Base-by-base conservation (phyloP, 2,329 filamentous ascomycete genomes). In the Fusarium graminum region DNA sequence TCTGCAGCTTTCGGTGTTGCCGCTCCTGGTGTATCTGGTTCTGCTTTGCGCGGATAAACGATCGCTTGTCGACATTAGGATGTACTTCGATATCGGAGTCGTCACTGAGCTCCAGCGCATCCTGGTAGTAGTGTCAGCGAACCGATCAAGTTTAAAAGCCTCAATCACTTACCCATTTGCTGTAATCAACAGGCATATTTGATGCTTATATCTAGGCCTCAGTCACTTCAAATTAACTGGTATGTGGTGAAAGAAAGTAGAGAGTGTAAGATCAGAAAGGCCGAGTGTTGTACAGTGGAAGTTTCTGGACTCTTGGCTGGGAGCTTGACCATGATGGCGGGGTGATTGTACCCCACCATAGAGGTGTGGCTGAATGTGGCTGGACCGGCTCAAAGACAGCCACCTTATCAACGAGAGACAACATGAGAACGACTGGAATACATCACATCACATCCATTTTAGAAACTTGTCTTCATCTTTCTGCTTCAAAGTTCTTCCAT, bases 81-180 rank as follows among this genome's bases (percentile, higher is more conserved):
- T 99, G 95, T 50, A 98, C 95, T 81, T 99, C 95, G 73, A 99
- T 90, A 75, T 99, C 95, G 50, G 93, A 97, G 80, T 99, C 95
- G 80, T 99, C 95, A 75, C 93, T 97, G 76, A 99, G 89, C 88
- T 99, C 95, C 75, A 99, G 87, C 60, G 91, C 90, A 77, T 98
- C 92, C 90, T 92, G 62, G 14, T 28, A 40, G 39, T 43, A 40
- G 32, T n/a, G 59, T 70, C 34, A 72, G 52, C 30, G 13, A 28
- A 32, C 19, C 38, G 7, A 29, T 60, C 16, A 11, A 32, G 30
- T 39, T 30, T 22, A 11, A 17, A 11, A 44, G 19, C 11, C 6
- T 41, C 29, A 22, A 29, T 39, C 42, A 75, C 82, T 61, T 77
- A 89, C 87, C 88, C 89, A 91, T 82, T 91, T 91, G 79, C 87